Base-by-base conservation (phyloP, 2,329 filamentous ascomycete species). In the Cladosporium halotolerans region DNA sequence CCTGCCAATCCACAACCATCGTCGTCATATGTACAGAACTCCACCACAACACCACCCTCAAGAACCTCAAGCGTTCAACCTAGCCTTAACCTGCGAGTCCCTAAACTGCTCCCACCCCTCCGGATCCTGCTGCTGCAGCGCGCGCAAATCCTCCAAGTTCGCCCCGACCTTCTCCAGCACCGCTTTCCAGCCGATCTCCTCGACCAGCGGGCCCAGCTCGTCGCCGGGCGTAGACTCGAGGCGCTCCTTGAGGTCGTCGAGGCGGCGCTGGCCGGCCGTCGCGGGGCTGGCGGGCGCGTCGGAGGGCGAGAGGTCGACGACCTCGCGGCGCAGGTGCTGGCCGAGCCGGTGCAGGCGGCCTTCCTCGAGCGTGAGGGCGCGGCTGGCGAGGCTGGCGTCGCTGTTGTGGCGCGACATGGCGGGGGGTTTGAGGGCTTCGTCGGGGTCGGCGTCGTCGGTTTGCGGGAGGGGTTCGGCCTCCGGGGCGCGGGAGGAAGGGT, bases 321-420 rank as follows among this genome's bases (percentile, higher is more conserved):
- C 76, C 55, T 85, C 81, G 40, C 83, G 80, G 16, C 83, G 80
- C 42, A 88, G 73, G 58, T 80, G 77, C 62, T 87, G 83, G 31
- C 84, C 82, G 36, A 88, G 77, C 23, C 84, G 81, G 63, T 86
- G 84, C 60, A 88, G 78, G 32, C 80, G 80, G 32, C 84, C 85
- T 77, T 88, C 85, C 71, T 88, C 85, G 43, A 82, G 77, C 1
- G 79, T 78, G 55, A 85, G 78, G 18, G 80, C 81, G 47, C 81
- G 81, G 3, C 81, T 80, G 42, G 84, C 82, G 9, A 88, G 76
- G 2, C 80, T 84, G n/a, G 85, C 83, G 60, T 86, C 83, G 1
- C 81, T 85, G 60, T 79, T 80, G 57, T 81, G 78, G 31, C 84
- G 77, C 1, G 81, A 72, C 18, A 79, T 68, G 46, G 75, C 68